phyloP scores from a whole-genome alignment of 176 grass and related monocot species.

The Cocos nucifera region DNA sequence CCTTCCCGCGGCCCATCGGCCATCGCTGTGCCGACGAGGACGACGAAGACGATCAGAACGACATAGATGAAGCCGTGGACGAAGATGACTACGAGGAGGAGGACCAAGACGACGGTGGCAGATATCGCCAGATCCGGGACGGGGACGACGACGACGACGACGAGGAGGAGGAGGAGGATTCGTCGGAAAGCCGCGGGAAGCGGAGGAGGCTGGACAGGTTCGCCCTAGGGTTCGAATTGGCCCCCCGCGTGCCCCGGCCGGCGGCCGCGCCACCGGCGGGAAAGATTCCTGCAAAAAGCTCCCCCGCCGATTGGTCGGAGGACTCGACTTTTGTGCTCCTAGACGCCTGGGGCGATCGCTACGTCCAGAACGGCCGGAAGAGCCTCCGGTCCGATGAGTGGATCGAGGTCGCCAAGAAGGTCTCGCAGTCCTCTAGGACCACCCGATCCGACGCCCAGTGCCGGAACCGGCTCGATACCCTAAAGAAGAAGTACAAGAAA shows the following conservation, averaged over 20 bases:
- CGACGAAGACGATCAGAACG: background rate
- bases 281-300: background rate
- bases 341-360: constrained; percentile 72
- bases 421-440: constrained; percentile 11
- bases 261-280: background rate
- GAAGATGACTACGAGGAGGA: background rate
- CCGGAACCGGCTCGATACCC: constrained; percentile 70
- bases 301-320: constrained; percentile 47
- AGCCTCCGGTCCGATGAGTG: constrained; percentile 62
- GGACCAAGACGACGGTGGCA: background rate
- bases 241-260: constrained; percentile 30
- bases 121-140: background rate
- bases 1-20: background rate
- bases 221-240: constrained; percentile 64
- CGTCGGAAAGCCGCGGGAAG: constrained; percentile 18
- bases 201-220: constrained; percentile 36
- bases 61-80: background rate
- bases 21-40: background rate
- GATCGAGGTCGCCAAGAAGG: constrained; percentile 47
- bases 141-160: background rate
- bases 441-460: constrained; percentile 56
- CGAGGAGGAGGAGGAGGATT: background rate
- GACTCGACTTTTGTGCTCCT: constrained; percentile 74
- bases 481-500: constrained; percentile 81
- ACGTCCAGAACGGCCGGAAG: constrained; percentile 39